These are phyloP conservation scores for Trapa bicornis DNA, from an alignment of 345 rosid species.

Conservation along the genomic window DNA sequence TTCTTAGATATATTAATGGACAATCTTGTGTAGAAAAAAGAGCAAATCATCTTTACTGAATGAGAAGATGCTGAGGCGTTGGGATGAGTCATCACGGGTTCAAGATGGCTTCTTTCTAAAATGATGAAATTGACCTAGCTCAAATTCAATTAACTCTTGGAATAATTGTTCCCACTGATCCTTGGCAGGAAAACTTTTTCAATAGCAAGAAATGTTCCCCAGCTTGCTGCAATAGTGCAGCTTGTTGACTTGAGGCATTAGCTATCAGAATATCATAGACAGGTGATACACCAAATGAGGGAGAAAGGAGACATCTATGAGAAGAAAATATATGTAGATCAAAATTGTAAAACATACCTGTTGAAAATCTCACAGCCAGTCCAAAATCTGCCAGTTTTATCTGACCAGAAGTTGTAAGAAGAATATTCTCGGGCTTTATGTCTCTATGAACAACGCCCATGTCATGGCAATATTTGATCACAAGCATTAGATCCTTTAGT, in stretches of 20 bases:
- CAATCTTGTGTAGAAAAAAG: not conserved
- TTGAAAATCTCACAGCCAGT: constrained; percentile 82
- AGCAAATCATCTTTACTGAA: not conserved
- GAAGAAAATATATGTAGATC: not conserved
- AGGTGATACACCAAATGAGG: too few relatives aligned
- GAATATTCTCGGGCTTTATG: constrained; percentile 86
- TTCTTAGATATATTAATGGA: not conserved
- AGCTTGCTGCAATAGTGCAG: too few relatives aligned
- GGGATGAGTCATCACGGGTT: too few relatives aligned
- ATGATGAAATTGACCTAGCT: not conserved
- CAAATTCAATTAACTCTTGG: not conserved
- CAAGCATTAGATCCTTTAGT: constrained; percentile 79
- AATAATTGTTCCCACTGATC: not conserved
- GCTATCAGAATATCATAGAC: too few relatives aligned
- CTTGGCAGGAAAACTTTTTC: not conserved
- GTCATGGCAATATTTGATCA: constrained; percentile 77
- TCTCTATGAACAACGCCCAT: constrained; percentile 99
- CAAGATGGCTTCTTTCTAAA: not conserved
- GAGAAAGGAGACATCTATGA: not conserved
- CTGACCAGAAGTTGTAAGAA: constrained; percentile 54
- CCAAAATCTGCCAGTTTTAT: constrained; percentile 96
- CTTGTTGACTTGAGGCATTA: too few relatives aligned
- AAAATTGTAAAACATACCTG: constrained; percentile 25
- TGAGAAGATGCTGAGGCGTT: too few relatives aligned
- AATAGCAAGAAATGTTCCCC: too few relatives aligned